Conservation (phyloP, 2,329 filamentous ascomycete species). For the Metarhizium anisopliae region DNA sequence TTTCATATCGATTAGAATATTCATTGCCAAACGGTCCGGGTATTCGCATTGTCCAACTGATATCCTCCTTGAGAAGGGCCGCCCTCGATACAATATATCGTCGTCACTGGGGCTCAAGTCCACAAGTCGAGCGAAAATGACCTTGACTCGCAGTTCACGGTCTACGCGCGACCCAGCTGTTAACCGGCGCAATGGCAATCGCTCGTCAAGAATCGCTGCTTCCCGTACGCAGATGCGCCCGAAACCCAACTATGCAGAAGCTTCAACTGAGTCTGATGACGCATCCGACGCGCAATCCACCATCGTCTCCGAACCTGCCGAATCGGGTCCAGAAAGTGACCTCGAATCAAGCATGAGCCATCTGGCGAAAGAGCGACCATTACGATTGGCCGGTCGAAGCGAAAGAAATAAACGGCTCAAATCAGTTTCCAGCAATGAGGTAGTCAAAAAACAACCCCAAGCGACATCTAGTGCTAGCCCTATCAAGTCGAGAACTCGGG, state of each 20-base stretch:
- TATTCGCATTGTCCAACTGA: background rate
- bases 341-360: background rate
- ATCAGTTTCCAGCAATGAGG: background rate
- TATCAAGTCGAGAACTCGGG: background rate
- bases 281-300: background rate
- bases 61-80: background rate
- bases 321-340: background rate
- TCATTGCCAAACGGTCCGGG: background rate
- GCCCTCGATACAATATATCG: background rate
- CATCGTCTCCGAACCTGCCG: background rate
- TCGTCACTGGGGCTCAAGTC: background rate
- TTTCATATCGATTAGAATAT: background rate
- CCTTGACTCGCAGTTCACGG: slow-evolving; percentile 15
- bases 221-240: slow-evolving; percentile 3
- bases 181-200: slow-evolving; percentile 16
- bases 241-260: slow-evolving; percentile 6
- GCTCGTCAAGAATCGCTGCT: slow-evolving; percentile 8
- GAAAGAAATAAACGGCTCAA: background rate
- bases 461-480: background rate
- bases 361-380: background rate
- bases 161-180: slow-evolving; percentile 1
- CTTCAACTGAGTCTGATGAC: slow-evolving; percentile 1
- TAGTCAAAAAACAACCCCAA: background rate
- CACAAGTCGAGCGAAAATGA: slow-evolving; percentile 12
- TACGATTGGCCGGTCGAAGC: background rate